Conservation (phyloP, 2,329 filamentous ascomycete genomes). For the Dothideomycetes sp. region DNA sequence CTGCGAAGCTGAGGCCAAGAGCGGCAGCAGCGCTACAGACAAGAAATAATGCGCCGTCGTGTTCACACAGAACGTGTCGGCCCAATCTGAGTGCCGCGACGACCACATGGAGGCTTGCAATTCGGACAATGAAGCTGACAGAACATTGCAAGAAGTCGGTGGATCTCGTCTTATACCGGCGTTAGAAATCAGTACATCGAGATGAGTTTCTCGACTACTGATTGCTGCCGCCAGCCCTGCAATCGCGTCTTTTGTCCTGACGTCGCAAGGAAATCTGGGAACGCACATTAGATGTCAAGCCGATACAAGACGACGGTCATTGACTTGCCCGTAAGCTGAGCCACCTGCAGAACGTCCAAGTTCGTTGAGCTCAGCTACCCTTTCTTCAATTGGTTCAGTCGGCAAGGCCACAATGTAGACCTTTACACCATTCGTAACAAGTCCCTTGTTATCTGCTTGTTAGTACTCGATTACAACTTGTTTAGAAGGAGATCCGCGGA, state of each 20-base stretch:
- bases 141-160: constrained; percentile 34
- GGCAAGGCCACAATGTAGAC: constrained; percentile 40
- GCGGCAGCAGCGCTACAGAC: constrained; percentile 37
- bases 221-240: constrained; percentile 26
- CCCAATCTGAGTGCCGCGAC: constrained; percentile 35
- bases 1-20: constrained; percentile 34
- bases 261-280: constrained; percentile 26
- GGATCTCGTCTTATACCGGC: constrained; percentile 42
- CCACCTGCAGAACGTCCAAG: constrained; percentile 31
- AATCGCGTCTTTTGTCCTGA: constrained; percentile 36
- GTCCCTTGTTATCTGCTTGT: constrained; percentile 23
- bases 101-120: constrained; percentile 43
- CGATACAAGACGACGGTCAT: background rate
- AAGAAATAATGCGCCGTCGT: constrained; percentile 44
- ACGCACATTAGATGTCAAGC: background rate
- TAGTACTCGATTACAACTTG: no score
- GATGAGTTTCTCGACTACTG: constrained; percentile 28
- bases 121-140: constrained; percentile 33
- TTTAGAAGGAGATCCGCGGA: constrained; percentile 28
- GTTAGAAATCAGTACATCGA: constrained; percentile 43
- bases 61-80: constrained; percentile 39
- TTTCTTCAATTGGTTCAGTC: constrained; percentile 33
- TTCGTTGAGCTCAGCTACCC: constrained; percentile 31
- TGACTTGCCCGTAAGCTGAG: constrained; percentile 15
- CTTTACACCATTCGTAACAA: constrained; percentile 29